These are phyloP conservation scores for Colletotrichum echinochloae DNA, from an alignment of 2,329 filamentous ascomycete species.

Conservation along the genomic window DNA sequence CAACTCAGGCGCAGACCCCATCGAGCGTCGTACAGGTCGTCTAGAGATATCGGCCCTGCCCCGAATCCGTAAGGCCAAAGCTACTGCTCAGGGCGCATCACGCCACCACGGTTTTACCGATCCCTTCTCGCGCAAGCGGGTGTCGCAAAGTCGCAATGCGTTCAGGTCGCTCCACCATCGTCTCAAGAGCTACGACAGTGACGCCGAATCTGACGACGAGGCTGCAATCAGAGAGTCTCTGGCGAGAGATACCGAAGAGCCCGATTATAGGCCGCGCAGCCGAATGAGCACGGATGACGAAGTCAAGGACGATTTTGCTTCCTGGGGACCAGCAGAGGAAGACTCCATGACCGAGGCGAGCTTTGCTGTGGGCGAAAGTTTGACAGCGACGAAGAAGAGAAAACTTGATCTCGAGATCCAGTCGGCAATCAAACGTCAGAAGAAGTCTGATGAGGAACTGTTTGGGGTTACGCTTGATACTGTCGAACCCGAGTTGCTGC, in stretches of 20 bases:
- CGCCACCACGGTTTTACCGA: conserved; percentile 75
- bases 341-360: conserved; percentile 80
- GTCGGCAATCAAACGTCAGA: conserved; percentile 80
- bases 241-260: conserved; percentile 84
- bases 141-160: conserved; percentile 66
- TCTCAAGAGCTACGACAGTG: conserved; percentile 78
- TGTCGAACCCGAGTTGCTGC: conserved; percentile 62
- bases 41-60: conserved; percentile 75
- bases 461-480: conserved; percentile 73
- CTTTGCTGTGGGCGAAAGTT: conserved; percentile 71
- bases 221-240: conserved; percentile 68
- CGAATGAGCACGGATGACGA: conserved; percentile 71
- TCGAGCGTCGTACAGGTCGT: conserved; percentile 69
- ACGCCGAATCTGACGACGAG: conserved; percentile 93
- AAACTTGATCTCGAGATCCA: conserved; percentile 79
- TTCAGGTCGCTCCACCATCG: conserved; percentile 87
- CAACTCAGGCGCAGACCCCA: conserved; percentile 70
- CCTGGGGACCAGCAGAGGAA: conserved; percentile 66
- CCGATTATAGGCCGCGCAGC: conserved; percentile 84
- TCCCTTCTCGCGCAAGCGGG: conserved; percentile 73
- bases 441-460: conserved; percentile 83
- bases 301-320: conserved; percentile 61
- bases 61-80: conserved; percentile 78
- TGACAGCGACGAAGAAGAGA: conserved; percentile 71
- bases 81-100: conserved; percentile 61